phyloP scores from a whole-genome alignment of 345 rosid genomes.

The Bruguiera sexangula region DNA sequence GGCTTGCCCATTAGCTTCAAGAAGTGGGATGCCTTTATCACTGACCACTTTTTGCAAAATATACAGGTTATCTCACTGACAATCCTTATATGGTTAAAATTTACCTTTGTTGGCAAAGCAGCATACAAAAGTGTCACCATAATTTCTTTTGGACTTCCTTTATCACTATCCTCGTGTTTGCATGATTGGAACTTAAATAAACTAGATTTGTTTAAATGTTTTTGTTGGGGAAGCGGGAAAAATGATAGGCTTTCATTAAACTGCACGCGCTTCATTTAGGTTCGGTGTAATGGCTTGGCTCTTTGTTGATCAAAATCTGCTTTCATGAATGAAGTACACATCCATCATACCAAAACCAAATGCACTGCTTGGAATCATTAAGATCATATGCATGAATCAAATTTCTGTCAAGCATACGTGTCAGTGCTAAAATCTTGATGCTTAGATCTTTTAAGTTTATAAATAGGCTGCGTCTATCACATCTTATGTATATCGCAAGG shows the following conservation, averaged over 20 bases:
- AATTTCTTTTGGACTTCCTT: constrained; percentile 34
- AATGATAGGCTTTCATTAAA: constrained; percentile 5
- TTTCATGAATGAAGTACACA: no score
- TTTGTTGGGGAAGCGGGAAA: neutral
- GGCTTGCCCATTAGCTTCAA: neutral
- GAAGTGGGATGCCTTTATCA: neutral
- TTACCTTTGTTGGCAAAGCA: constrained; percentile 41
- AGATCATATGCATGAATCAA: no score
- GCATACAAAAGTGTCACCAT: constrained; percentile 40
- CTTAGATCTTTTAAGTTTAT: no score
- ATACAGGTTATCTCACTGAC: constrained; percentile 9
- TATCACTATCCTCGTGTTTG: constrained; percentile 42
- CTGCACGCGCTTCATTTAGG: no score
- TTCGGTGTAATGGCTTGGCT: no score
- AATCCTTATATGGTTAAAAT: constrained; percentile 10
- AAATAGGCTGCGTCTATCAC: no score
- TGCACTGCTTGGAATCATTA: no score
- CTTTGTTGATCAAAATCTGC: no score
- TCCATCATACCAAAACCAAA: no score
- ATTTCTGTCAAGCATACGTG: no score
- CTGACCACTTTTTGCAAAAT: neutral
- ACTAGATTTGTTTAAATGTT: constrained; percentile 21
- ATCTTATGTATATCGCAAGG: no score
- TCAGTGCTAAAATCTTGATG: no score
- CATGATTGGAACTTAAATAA: constrained; percentile 42